These are phyloP conservation scores for Malus hybrid DNA, from an alignment of 331 rosid genomes.

Conservation along the genomic window DNA sequence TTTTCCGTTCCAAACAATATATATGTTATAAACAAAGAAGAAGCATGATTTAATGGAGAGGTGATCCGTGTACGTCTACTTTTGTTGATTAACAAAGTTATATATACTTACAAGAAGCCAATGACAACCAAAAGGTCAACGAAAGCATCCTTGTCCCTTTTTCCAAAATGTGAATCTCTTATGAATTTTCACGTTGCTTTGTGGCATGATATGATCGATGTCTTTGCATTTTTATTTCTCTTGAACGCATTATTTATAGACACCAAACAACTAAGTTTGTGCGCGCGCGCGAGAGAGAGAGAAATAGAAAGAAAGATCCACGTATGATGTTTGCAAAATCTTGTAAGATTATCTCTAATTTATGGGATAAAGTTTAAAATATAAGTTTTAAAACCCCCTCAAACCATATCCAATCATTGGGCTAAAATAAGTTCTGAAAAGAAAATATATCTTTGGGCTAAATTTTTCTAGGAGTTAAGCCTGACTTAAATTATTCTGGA, in stretches of 20 bases:
- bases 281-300: neutral
- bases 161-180: neutral
- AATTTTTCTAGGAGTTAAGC: too few species aligned
- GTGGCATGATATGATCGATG: neutral
- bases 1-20: neutral
- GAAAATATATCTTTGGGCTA: too few species aligned
- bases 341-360: neutral
- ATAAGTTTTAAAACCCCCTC: too few species aligned
- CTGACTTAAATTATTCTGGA: too few species aligned
- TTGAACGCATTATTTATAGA: neutral
- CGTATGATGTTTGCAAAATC: neutral
- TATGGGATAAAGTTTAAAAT: too few species aligned
- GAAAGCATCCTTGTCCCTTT: neutral
- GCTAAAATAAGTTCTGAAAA: too few species aligned
- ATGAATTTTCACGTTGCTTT: neutral
- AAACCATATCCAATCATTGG: too few species aligned
- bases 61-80: neutral
- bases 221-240: neutral
- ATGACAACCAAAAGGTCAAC: slow-evolving; percentile 19
- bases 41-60: slow-evolving; percentile 1
- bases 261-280: neutral
- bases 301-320: neutral
- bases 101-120: slow-evolving; percentile 10
- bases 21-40: neutral
- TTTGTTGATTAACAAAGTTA: neutral